Evolutionary conservation across 352 stramenopile species (phyloP), one percentile per base, ranked within the genome.

Genomic region (Phytophthora cactorum): DNA sequence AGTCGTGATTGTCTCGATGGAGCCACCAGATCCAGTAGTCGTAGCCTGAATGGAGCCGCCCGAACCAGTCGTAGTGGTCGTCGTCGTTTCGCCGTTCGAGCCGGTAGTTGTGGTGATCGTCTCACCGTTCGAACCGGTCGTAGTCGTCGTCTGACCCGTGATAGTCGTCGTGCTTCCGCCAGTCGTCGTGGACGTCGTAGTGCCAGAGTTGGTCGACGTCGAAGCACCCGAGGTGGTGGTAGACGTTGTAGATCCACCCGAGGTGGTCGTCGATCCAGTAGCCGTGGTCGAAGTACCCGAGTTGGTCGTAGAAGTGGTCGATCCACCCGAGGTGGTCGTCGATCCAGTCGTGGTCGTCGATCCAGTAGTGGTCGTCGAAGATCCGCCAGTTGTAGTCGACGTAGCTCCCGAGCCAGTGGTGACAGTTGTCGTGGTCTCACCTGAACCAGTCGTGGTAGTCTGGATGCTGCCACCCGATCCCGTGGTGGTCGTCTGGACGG

Each of bases 21-120:
- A 57, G 4, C 50, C 61, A 8, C 61, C 67, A 28, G 67, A 70
- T 25, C 63, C 63, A 9, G 56, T 72, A n/a, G 56, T 72, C 15
- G 52, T 57, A 11, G 41, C 68, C 57, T 50, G 22, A 9, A 50
- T 32, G 44, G n/a, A 29, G 22, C 44, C n/a, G 44, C 58, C 66
- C 10, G 52, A 64, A 10, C 55, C 60, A 14, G 45, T 69, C 4
- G 53, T 59, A 5, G 60, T 72, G 3, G 67, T 75, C 14, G 54
- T 56, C 31, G 50, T 56, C 31, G 46, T 63, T 17, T 59, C 63
- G 31, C 58, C 44, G 54, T 64, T 66, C 2, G 59, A 64, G 12
- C 62, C 56, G 22, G 52, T 69, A 6, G 50, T 68, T 4, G 71
- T 67, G 9, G 56, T 62, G 25, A 47, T 70, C 22, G 43, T 63